These are phyloP conservation scores for Candida alai DNA, from an alignment of 805 yeast species.

Conservation along the genomic window DNA sequence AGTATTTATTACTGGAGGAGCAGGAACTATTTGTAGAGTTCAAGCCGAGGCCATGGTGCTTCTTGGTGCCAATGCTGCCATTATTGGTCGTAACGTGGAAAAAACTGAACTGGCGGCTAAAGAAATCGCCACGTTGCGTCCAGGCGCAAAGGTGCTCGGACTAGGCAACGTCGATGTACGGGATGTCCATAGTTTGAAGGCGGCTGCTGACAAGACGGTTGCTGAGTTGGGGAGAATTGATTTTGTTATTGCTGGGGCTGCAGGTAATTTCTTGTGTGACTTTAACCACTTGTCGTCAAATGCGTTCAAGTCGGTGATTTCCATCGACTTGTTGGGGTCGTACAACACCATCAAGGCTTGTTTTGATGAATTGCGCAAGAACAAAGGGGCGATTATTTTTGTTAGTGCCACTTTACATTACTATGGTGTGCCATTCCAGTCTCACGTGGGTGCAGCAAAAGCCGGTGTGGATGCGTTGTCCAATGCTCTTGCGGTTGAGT, in stretches of 20 bases:
- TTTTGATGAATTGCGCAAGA: slow-evolving; percentile 56
- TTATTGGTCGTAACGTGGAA: slow-evolving; percentile 70
- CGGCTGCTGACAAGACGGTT: slow-evolving; percentile 67
- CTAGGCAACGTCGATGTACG: slow-evolving; percentile 78
- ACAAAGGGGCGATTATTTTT: slow-evolving; percentile 70
- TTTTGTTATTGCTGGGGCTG: slow-evolving; percentile 91
- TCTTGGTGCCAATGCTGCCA: slow-evolving; percentile 84
- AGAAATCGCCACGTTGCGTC: slow-evolving; percentile 56
- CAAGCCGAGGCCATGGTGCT: slow-evolving; percentile 82
- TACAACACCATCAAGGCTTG: slow-evolving; percentile 87
- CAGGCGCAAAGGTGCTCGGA: slow-evolving; percentile 66
- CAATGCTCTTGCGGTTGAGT: slow-evolving; percentile 80
- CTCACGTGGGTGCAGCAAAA: slow-evolving; percentile 92
- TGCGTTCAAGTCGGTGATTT: slow-evolving; percentile 84
- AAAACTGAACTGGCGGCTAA: slow-evolving; percentile 66
- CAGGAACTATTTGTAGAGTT: slow-evolving; percentile 91
- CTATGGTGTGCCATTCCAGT: slow-evolving; percentile 82
- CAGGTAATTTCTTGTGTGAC: slow-evolving; percentile 86
- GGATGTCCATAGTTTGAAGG: slow-evolving; percentile 50
- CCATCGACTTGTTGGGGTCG: slow-evolving; percentile 84
- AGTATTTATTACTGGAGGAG: slow-evolving; percentile 91
- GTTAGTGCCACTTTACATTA: slow-evolving; percentile 89
- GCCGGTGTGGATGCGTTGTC: slow-evolving; percentile 92
- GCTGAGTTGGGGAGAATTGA: slow-evolving; percentile 72
- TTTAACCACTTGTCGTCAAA: slow-evolving; percentile 74